These are phyloP conservation scores for Sarocladium oryzae DNA, from an alignment of 2,329 filamentous ascomycete species.

Conservation along the genomic window DNA sequence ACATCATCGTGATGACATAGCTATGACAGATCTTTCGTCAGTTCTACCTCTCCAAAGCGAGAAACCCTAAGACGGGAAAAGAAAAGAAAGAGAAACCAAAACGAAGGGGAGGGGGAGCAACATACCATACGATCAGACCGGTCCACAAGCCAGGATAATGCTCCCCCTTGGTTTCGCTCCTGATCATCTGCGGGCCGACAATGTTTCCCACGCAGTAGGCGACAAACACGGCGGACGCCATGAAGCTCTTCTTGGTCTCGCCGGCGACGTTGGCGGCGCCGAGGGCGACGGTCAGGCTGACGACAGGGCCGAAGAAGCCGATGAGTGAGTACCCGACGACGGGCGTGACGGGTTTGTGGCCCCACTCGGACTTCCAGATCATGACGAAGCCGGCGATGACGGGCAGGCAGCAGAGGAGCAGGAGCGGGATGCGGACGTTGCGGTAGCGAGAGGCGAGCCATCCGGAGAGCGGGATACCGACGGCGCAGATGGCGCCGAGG, in stretches of 20 bases:
- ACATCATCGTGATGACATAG: conserved; percentile 60
- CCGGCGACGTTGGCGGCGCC: conserved; percentile 60
- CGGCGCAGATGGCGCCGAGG: conserved; percentile 45
- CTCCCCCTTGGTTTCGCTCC: conserved; percentile 53
- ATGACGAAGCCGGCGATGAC: conserved; percentile 53
- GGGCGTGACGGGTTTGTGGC: conserved; percentile 42
- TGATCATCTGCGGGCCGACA: conserved; percentile 65
- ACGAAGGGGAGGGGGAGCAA: not conserved
- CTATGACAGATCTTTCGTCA: conserved; percentile 26
- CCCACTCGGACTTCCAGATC: conserved; percentile 50
- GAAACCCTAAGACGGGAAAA: too few relatives aligned
- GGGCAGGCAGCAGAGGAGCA: conserved; percentile 48
- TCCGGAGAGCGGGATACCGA: conserved; percentile 48
- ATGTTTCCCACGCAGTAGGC: conserved; percentile 73
- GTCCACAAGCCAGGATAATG: conserved; percentile 70
- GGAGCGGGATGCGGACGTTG: conserved; percentile 46
- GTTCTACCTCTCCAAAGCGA: not conserved
- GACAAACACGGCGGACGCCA: conserved; percentile 67
- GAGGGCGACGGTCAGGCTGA: conserved; percentile 26
- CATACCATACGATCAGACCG: conserved; percentile 55
- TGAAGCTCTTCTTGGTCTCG: conserved; percentile 72
- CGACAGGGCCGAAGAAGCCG: conserved; percentile 52
- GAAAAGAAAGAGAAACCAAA: not conserved
- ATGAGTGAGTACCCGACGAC: conserved; percentile 51
- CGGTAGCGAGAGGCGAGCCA: conserved; percentile 42